Evolutionary conservation across 169 alveolate genomes (phyloP).

Genomic region (Plasmodium falciparum): DNA sequence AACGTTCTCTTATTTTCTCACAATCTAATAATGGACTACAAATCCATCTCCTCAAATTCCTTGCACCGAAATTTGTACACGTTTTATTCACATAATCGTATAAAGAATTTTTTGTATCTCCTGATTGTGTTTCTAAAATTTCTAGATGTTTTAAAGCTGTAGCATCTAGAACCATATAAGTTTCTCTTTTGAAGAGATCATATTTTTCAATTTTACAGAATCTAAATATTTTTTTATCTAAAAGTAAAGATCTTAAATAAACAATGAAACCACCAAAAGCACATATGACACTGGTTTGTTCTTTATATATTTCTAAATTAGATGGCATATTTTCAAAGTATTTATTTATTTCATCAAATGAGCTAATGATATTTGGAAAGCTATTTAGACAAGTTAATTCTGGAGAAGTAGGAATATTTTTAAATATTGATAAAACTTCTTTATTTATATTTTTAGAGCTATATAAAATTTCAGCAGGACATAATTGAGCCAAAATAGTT

Average conservation of each 20-base stretch:
- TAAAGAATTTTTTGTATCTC: conserved; percentile 86
- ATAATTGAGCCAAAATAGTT: conserved; percentile 85
- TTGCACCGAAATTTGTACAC: conserved; percentile 94
- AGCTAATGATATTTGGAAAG: conserved; percentile 48
- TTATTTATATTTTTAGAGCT: conserved; percentile 79
- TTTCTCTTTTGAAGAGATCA: conserved; percentile 48
- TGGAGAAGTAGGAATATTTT: conserved; percentile 78
- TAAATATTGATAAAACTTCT: conserved; percentile 59
- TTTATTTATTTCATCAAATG: conserved; percentile 57
- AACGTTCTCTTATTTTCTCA: conserved; percentile 91
- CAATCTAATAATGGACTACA: conserved; percentile 92
- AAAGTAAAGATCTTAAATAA: conserved; percentile 38
- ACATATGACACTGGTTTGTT: conserved; percentile 64
- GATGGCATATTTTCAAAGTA: conserved; percentile 59
- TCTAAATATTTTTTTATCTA: conserved; percentile 41
- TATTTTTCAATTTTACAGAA: conserved; percentile 70
- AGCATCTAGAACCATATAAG: conserved; percentile 82
- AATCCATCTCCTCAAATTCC: conserved; percentile 96
- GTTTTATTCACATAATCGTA: conserved; percentile 94
- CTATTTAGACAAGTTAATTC: conserved; percentile 45
- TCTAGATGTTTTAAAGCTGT: conserved; percentile 91
- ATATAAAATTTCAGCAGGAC: conserved; percentile 89
- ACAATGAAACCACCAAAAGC: conserved; percentile 67
- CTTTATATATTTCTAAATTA: conserved; percentile 37
- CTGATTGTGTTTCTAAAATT: conserved; percentile 87